Percentiles rank a stretch among this genome's conserved stretches.
Evolutionary conservation across 371 early-diverging fungal genomes (phyloP).

Genomic region (Mortierella sp.): DNA sequence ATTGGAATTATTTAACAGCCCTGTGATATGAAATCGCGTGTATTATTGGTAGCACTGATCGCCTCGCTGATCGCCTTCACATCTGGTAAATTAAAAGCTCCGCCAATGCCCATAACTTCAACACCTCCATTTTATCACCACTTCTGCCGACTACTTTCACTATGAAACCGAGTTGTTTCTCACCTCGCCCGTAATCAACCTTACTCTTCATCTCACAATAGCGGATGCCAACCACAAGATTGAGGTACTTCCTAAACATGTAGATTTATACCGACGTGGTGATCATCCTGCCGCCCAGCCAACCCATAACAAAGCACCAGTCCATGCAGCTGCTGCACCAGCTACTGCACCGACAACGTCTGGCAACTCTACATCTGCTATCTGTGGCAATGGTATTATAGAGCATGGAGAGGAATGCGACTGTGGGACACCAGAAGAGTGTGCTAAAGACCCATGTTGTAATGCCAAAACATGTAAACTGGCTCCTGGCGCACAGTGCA

Average conservation of each 20-base stretch:
- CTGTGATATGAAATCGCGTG: conserved; percentile 7
- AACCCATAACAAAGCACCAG: not conserved
- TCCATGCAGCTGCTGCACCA: not conserved
- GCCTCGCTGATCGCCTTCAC: not conserved
- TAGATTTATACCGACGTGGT: not conserved
- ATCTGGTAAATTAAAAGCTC: conserved; percentile 6
- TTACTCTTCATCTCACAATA: not conserved
- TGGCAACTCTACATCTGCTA: conserved; percentile 25
- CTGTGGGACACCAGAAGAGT: conserved; percentile 82
- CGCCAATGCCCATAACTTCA: not conserved
- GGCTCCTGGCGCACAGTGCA: conserved; percentile 77
- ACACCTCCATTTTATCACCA: not conserved
- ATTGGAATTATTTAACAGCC: not conserved
- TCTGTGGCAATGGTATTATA: conserved; percentile 95
- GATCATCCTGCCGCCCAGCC: not conserved
- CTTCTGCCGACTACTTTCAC: not conserved
- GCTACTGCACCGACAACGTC: not conserved
- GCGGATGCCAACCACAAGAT: not conserved
- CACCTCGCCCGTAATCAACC: not conserved
- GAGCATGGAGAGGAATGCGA: conserved; percentile 96
- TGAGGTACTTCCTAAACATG: not conserved
- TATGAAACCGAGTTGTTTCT: too few relatives aligned
- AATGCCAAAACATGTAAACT: conserved; percentile 84
- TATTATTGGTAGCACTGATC: not conserved
- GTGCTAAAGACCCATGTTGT: conserved; percentile 85